Base-by-base conservation (phyloP, 1,139 yeast genomes). In the Pichia sp. region DNA sequence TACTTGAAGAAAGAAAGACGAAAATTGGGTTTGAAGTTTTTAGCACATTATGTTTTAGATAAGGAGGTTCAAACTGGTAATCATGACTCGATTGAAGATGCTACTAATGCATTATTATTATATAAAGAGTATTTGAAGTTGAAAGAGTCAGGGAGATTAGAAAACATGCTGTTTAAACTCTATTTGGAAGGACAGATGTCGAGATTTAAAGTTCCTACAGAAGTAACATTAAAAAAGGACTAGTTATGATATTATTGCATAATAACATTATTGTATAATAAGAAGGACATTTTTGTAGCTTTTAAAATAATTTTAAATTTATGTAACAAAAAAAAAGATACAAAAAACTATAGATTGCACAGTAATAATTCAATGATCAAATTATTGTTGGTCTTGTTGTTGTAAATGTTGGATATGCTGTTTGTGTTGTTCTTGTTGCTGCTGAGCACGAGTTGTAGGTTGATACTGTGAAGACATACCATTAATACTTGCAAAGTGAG, bases 71-170 rank as follows among this genome's bases (percentile, higher is more conserved):
- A 93, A 61, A 79, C 78, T 3, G 95, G 94, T 1, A 89, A 89
- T 57, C 99, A 93, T 61, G 97, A 93, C 59, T 89, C 97, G 1
- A 87, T 91, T 35, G 98, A 93, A 57, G 99, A 93, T 65, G 97
- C 99, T 0, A 68, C 73, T 43, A 82, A 93, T 11, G 98, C 99
- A 0, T 70, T 93, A 51, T 63, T 76, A 39, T 66, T 93, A 33
- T 93, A 85, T 64, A 76, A 78, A 50, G 80, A 77, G 56, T 89
- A 85, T 55, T 63, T 75, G 53, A 79, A 80, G 51, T 68, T 89
- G 50, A 66, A 68, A 43, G 69, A 67, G 4, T 61, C 64, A 0
- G 91, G 85, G 0, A 70, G 67, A 23, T 74, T 89, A 47, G 86
- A 83, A 32, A 63, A 62, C 8, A 71, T 76, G 1, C 68, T 91